Conservation (phyloP, 1,284 basidiomycete genomes). For the Gymnopus androsaceus region DNA sequence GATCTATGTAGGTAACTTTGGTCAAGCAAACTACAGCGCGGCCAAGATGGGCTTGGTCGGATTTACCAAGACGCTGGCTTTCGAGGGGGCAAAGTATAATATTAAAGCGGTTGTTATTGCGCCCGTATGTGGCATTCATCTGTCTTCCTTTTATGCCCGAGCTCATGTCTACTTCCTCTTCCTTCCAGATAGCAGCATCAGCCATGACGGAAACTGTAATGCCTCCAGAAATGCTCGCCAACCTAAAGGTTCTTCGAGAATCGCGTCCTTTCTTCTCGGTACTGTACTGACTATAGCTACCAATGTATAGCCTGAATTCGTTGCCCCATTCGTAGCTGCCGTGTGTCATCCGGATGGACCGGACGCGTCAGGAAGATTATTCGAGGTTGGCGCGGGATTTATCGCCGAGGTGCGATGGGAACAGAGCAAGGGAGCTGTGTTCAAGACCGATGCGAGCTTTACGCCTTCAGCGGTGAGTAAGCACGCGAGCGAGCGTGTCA, state of each 20-base stretch:
- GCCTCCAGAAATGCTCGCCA: constrained; percentile 95
- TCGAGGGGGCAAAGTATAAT: constrained; percentile 91
- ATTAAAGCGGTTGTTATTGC: constrained; percentile 90
- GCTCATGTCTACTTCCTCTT: not conserved
- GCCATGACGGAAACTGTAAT: constrained; percentile 94
- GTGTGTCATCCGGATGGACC: constrained; percentile 79
- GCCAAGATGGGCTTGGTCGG: constrained; percentile 89
- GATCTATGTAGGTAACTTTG: constrained; percentile 80
- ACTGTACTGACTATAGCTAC: not conserved
- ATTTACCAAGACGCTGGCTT: constrained; percentile 91
- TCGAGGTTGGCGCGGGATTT: constrained; percentile 95
- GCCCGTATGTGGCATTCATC: constrained; percentile 59
- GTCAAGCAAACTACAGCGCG: constrained; percentile 92
- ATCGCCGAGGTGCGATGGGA: constrained; percentile 94
- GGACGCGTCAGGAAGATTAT: constrained; percentile 85
- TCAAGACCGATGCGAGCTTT: constrained; percentile 90
- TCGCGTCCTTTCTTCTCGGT: not conserved
- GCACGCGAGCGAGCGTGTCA: not conserved
- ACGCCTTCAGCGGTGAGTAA: constrained; percentile 87
- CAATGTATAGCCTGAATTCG: constrained; percentile 76
- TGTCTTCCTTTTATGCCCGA: too few relatives aligned
- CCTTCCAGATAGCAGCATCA: constrained; percentile 81
- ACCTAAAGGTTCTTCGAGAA: constrained; percentile 75
- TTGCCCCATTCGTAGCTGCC: constrained; percentile 89
- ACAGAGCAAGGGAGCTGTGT: constrained; percentile 83